Evolutionary conservation across 2,329 filamentous ascomycete species (phyloP).

Genomic region (Sphaceloma murrayae): DNA sequence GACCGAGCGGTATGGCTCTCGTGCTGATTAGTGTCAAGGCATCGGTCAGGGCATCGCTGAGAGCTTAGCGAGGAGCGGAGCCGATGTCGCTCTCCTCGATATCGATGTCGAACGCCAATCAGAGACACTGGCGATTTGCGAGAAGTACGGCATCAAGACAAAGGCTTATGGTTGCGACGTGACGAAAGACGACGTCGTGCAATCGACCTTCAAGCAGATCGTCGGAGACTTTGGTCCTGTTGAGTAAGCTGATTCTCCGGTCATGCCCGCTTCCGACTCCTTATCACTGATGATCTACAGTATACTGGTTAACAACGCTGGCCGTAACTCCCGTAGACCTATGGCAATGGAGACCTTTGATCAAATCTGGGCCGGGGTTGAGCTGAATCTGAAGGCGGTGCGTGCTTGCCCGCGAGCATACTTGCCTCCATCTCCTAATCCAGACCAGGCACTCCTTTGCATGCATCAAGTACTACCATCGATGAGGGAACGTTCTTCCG

Average conservation of each 20-base stretch:
- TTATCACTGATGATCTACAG: too few relatives aligned
- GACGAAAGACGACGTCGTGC: background rate
- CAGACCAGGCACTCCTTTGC: conserved; percentile 1
- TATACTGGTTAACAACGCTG: conserved; percentile 15
- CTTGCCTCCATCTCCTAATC: too few relatives aligned
- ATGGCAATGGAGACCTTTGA: background rate
- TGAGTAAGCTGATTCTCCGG: too few relatives aligned
- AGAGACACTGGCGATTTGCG: background rate
- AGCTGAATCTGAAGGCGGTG: conserved; percentile 5
- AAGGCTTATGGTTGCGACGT: background rate
- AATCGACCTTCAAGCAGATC: background rate
- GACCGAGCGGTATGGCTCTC: too few relatives aligned
- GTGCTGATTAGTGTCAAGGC: background rate
- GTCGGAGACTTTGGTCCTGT: conserved; percentile 1
- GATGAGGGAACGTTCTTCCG: conserved; percentile 1
- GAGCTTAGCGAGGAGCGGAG: background rate
- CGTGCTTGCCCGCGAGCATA: too few relatives aligned
- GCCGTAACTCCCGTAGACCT: background rate
- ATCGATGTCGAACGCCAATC: background rate
- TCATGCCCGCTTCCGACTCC: too few relatives aligned
- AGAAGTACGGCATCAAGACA: conserved; percentile 1
- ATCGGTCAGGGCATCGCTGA: conserved; percentile 1
- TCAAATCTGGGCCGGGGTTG: background rate
- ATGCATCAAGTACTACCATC: background rate
- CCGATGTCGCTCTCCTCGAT: conserved; percentile 1